These are phyloP conservation scores for Wilcoxina mikolae DNA, from an alignment of 495 filamentous ascomycete genomes.

Conservation along the genomic window DNA sequence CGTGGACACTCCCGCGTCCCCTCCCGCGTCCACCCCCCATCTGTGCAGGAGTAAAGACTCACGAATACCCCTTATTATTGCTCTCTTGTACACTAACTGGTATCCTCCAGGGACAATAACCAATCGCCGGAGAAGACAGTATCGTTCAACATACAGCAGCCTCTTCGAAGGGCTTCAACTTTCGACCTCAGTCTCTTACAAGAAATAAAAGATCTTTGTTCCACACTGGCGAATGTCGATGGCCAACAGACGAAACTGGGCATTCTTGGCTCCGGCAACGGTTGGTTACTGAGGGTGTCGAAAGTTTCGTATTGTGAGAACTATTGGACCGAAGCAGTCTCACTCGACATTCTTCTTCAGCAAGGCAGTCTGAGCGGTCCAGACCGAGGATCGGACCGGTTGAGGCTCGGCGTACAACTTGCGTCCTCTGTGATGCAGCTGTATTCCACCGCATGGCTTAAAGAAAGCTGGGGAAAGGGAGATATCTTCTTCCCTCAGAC, in stretches of 20 bases:
- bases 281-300: slow-evolving; percentile 10
- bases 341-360: slow-evolving; percentile 9
- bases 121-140: not conserved
- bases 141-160: not conserved
- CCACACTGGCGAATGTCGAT: slow-evolving; percentile 3
- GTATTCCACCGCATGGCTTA: slow-evolving; percentile 16
- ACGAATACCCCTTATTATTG: not conserved
- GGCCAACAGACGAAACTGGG: slow-evolving; percentile 6
- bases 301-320: not conserved
- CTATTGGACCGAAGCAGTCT: slow-evolving; percentile 1
- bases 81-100: not conserved
- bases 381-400: not conserved
- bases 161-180: not conserved
- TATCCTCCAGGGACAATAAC: no score
- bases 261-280: slow-evolving; percentile 6
- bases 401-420: slow-evolving; percentile 15
- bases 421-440: slow-evolving; percentile 19
- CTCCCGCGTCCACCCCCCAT: no score
- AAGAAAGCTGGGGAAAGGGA: slow-evolving; percentile 5
- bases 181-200: not conserved
- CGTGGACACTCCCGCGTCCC: no score
- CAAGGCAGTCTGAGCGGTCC: not conserved
- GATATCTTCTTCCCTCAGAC: slow-evolving; percentile 17
- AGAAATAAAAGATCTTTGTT: slow-evolving; percentile 14
- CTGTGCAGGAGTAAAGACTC: not conserved